Evolutionary conservation across 2,329 filamentous ascomycete species (phyloP).

Genomic region (Colletotrichum noveboracense): DNA sequence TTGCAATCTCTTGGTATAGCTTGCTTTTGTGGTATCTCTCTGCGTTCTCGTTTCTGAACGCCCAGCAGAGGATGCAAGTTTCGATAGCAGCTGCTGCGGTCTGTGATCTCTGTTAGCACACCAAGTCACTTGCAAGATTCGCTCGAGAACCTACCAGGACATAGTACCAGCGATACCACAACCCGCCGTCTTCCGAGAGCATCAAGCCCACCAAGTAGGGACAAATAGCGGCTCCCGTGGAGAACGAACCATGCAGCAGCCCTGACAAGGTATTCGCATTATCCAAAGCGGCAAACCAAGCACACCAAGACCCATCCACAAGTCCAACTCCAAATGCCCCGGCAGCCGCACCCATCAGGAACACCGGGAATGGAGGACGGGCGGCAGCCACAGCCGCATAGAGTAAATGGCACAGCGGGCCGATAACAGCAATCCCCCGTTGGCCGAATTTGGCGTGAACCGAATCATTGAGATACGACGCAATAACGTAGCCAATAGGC

Average conservation of each 20-base stretch:
- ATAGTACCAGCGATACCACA: constrained; percentile 80
- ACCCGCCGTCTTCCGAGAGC: constrained; percentile 64
- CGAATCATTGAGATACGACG: constrained; percentile 41
- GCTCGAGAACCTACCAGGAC: constrained; percentile 59
- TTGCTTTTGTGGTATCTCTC: constrained; percentile 53
- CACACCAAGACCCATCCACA: constrained; percentile 48
- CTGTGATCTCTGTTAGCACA: background rate
- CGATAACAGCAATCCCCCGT: constrained; percentile 50
- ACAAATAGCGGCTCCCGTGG: constrained; percentile 70
- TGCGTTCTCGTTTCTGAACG: constrained; percentile 70
- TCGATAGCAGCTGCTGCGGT: constrained; percentile 58
- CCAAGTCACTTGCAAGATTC: fast-evolving
- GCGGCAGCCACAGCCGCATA: constrained; percentile 68
- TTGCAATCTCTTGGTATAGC: constrained; percentile 33
- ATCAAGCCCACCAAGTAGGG: constrained; percentile 76
- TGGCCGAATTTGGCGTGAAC: constrained; percentile 63
- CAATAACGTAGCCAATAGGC: constrained; percentile 47
- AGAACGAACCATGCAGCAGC: constrained; percentile 74
- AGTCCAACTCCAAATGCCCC: constrained; percentile 43
- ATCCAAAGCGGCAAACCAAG: constrained; percentile 45
- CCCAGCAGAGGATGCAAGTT: constrained; percentile 49
- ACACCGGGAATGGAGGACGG: constrained; percentile 72
- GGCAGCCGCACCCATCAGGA: constrained; percentile 68
- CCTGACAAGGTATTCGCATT: constrained; percentile 63
- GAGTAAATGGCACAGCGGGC: constrained; percentile 44